Conservation (phyloP, 225 moss, liverwort and hornwort genomes). For the Physcomitrellopsis africana region DNA sequence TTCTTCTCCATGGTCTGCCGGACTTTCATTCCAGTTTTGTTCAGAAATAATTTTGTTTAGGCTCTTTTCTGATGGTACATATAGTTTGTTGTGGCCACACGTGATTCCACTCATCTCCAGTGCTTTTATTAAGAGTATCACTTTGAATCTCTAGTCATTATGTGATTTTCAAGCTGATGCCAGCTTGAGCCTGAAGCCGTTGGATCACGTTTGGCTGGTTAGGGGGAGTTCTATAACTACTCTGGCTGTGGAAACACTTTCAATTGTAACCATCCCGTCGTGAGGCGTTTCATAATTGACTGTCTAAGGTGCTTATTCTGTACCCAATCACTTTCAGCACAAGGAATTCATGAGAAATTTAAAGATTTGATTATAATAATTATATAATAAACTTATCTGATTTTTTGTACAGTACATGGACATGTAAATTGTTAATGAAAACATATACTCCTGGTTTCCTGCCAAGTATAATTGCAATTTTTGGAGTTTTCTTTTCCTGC, state of each 20-base stretch:
- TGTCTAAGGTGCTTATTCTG: conserved; percentile 66
- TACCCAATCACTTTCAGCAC: neutral
- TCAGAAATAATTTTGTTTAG: neutral
- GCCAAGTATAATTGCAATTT: neutral
- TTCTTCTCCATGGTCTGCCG: neutral
- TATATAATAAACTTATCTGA: neutral
- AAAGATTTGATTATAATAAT: neutral
- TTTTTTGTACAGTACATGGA: neutral
- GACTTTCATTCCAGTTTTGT: neutral
- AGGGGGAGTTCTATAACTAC: conserved; percentile 96
- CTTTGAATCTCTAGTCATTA: neutral
- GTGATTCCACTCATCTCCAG: conserved; percentile 7
- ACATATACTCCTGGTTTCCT: neutral
- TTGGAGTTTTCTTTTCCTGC: no score
- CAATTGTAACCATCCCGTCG: conserved; percentile 91
- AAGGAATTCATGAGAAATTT: neutral
- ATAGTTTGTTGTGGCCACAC: conserved; percentile 1
- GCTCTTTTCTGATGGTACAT: conserved; percentile 10
- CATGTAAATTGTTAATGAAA: neutral
- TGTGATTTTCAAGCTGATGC: neutral
- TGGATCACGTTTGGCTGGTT: conserved; percentile 26
- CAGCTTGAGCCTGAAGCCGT: conserved; percentile 17
- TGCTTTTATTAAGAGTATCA: neutral
- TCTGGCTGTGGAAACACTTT: conserved; percentile 96
- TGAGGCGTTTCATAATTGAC: conserved; percentile 83